A percentile compares a stretch with the other conserved stretches of the same genome.
Evolutionary conservation across 306 rosid genomes (phyloP).

Genomic region (Myrica gale): DNA sequence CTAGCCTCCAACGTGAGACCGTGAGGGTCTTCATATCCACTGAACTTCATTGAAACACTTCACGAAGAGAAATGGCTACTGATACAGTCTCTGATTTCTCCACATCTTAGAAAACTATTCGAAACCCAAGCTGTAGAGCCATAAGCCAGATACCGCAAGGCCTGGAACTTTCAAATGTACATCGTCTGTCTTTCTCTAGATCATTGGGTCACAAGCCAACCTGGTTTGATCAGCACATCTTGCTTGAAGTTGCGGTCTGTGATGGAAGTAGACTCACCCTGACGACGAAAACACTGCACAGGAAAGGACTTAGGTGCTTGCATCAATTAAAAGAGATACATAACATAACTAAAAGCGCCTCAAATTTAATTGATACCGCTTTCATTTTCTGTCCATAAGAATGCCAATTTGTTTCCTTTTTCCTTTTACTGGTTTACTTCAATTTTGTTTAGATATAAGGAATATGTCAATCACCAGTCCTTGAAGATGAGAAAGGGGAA

Average conservation of each 20-base stretch:
- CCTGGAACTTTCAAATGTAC: not conserved
- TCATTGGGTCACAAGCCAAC: conserved; percentile 88
- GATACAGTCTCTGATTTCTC: not conserved
- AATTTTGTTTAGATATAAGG: not conserved
- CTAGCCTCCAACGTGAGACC: not conserved
- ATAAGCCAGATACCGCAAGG: not conserved
- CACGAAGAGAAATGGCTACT: not conserved
- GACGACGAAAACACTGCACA: conserved; percentile 92
- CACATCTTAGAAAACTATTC: not conserved
- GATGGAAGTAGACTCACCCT: conserved; percentile 88
- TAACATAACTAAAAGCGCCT: not conserved
- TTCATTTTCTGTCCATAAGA: not conserved
- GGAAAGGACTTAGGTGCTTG: conserved; percentile 23
- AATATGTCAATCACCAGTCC: not conserved
- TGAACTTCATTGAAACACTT: not conserved
- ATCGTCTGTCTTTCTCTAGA: conserved; percentile 11
- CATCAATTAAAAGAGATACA: conserved; percentile 8
- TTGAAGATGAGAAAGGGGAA: too few species aligned
- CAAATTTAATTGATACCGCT: not conserved
- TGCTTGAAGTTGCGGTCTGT: conserved; percentile 85
- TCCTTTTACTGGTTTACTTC: not conserved
- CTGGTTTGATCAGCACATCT: conserved; percentile 73
- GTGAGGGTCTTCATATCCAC: not conserved
- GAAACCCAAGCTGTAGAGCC: not conserved
- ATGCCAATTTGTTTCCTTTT: not conserved